Conservation (phyloP, 139 green algal species). For the Ostreobium quekettii region DNA sequence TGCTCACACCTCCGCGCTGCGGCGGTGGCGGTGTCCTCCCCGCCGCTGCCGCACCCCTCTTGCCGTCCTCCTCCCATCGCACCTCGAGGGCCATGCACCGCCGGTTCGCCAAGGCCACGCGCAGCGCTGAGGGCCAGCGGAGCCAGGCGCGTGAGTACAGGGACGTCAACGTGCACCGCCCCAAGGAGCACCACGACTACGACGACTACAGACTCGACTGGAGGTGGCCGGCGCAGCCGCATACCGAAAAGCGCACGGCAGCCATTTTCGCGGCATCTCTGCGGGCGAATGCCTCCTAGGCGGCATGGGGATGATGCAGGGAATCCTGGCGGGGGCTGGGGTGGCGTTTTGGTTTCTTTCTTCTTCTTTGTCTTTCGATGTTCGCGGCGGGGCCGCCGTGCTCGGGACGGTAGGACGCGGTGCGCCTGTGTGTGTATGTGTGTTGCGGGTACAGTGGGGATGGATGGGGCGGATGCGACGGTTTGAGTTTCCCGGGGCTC, state of each 20-base stretch:
- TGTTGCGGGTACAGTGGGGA: not conserved
- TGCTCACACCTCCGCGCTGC: too few relatives aligned
- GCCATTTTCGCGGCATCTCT: not conserved
- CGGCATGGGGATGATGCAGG: too few relatives aligned
- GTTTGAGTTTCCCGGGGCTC: not conserved
- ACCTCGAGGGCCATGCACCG: not conserved
- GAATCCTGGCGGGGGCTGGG: too few relatives aligned
- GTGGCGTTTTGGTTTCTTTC: too few relatives aligned
- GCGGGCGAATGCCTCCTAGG: too few relatives aligned
- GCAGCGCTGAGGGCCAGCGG: not conserved
- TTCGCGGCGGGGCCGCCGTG: not conserved
- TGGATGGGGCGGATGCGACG: not conserved
- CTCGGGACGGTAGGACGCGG: not conserved
- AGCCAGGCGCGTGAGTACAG: not conserved
- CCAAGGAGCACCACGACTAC: constrained; percentile 9
- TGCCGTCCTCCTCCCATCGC: too few relatives aligned
- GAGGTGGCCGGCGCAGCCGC: not conserved
- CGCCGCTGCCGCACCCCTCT: too few relatives aligned
- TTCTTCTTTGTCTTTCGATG: not conserved
- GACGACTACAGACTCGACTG: not conserved
- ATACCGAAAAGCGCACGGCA: not conserved
- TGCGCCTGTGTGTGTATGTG: not conserved
- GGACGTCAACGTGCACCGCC: constrained; percentile 11
- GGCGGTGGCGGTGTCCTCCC: too few relatives aligned
- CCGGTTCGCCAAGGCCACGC: constrained; percentile 13